phyloP scores from a whole-genome alignment of 345 rosid genomes.

The Eucalyptus lansdowneana region DNA sequence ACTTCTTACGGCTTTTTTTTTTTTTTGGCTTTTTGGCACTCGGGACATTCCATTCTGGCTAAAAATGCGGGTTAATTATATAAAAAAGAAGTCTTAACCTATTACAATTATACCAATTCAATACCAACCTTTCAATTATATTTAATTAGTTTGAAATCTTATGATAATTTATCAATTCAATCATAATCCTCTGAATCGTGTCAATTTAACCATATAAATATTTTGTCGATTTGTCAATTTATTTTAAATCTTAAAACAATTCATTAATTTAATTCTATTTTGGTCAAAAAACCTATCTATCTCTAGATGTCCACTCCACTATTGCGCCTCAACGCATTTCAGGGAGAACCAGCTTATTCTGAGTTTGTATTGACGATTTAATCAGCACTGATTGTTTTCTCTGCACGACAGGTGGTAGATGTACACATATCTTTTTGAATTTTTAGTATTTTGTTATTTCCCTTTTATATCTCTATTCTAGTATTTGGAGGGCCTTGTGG shows the following conservation, averaged over 20 bases:
- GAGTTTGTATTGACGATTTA: too few relatives aligned
- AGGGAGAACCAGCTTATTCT: too few relatives aligned
- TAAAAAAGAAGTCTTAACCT: fast-evolving
- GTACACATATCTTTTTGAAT: too few relatives aligned
- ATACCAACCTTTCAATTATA: fast-evolving
- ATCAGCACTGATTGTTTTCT: too few relatives aligned
- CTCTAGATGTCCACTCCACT: fast-evolving
- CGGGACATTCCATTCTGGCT: not conserved
- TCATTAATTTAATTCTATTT: too few relatives aligned
- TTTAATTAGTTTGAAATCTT: fast-evolving
- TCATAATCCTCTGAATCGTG: fast-evolving
- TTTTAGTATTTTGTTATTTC: too few relatives aligned
- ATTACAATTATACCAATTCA: fast-evolving
- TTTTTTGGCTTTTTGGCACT: fast-evolving
- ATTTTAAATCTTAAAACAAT: fast-evolving
- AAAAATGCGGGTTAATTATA: not conserved
- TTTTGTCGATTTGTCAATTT: fast-evolving
- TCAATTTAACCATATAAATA: fast-evolving
- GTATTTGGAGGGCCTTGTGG: too few relatives aligned
- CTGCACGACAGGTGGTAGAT: not conserved
- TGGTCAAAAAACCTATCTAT: fast-evolving
- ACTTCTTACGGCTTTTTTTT: not conserved
- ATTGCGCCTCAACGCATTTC: fast-evolving
- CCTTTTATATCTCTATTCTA: too few relatives aligned
- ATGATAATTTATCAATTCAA: not conserved